Percentiles rank a stretch among this genome's conserved stretches.
Conservation (phyloP, 441 rosid genomes). For the Iberis amara region DNA sequence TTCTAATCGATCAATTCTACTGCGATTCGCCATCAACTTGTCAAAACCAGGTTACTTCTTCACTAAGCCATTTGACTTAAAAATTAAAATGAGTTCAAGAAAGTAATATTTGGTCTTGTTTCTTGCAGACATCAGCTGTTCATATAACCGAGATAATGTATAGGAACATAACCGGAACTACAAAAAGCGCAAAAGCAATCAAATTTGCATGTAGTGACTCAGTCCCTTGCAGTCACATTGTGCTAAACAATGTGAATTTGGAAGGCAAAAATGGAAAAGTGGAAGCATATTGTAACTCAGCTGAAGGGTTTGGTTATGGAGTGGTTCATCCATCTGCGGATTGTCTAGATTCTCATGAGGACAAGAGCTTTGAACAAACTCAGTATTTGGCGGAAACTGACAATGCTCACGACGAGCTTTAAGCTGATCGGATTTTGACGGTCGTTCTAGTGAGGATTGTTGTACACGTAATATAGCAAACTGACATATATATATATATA, state of each 20-base stretch:
- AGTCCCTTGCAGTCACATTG: constrained; percentile 71
- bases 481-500: constrained; percentile 18
- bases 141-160: constrained; percentile 72
- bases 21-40: constrained; percentile 85
- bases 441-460: constrained; percentile 26
- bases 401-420: constrained; percentile 27
- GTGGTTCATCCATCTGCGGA: constrained; percentile 84
- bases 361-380: constrained; percentile 26
- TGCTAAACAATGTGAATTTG: constrained; percentile 64
- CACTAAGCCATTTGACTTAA: constrained; percentile 7
- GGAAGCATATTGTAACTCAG: constrained; percentile 86
- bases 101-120: background rate
- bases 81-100: constrained; percentile 8
- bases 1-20: constrained; percentile 91
- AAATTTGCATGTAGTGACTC: constrained; percentile 86
- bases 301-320: constrained; percentile 72
- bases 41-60: constrained; percentile 62
- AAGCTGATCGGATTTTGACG: constrained; percentile 16
- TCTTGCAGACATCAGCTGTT: constrained; percentile 64
- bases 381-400: constrained; percentile 9
- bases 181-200: constrained; percentile 66
- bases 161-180: constrained; percentile 72
- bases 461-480: constrained; percentile 8
- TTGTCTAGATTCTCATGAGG: constrained; percentile 65
- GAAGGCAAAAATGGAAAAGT: constrained; percentile 64